These are phyloP conservation scores for Penium margaritaceum DNA, from an alignment of 139 green algal genomes.

Conservation along the genomic window DNA sequence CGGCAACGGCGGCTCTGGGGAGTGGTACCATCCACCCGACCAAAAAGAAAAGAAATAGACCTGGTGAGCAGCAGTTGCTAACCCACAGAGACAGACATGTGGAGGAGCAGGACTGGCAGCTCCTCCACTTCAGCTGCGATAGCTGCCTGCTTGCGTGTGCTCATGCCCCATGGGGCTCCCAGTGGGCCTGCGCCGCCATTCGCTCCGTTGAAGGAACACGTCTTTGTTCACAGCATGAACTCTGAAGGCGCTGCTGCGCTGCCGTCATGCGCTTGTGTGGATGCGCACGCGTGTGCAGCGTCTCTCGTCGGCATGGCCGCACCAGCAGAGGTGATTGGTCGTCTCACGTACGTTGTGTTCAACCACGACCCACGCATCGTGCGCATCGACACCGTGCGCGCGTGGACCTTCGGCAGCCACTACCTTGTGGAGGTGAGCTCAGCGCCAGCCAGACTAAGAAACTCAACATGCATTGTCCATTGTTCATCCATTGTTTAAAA, in stretches of 20 bases:
- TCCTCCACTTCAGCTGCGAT: background rate
- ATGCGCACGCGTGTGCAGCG: conserved; percentile 15
- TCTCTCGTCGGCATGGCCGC: conserved; percentile 49
- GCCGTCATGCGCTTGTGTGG: background rate
- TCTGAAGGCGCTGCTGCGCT: background rate
- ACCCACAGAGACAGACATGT: too few species aligned
- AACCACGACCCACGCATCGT: conserved; percentile 50
- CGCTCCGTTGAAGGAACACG: too few species aligned
- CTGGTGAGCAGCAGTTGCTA: too few species aligned
- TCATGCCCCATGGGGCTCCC: background rate
- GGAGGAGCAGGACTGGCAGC: background rate
- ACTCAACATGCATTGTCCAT: too few species aligned
- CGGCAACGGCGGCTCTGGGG: too few species aligned
- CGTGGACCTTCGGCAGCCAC: conserved; percentile 52
- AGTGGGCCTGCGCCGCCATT: too few species aligned
- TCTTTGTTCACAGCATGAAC: too few species aligned
- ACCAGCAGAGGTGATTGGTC: conserved; percentile 40
- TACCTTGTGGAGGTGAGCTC: conserved; percentile 49
- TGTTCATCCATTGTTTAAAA: too few species aligned
- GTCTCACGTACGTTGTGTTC: conserved; percentile 52
- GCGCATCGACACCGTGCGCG: conserved; percentile 56
- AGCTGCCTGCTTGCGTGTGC: background rate
- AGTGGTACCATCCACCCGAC: too few species aligned
- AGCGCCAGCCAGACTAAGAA: too few species aligned
- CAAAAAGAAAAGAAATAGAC: too few species aligned